Percentiles rank a stretch among this genome's conserved stretches.
Conservation (phyloP, 1,284 basidiomycete species). For the Pseudozyma sp. region DNA sequence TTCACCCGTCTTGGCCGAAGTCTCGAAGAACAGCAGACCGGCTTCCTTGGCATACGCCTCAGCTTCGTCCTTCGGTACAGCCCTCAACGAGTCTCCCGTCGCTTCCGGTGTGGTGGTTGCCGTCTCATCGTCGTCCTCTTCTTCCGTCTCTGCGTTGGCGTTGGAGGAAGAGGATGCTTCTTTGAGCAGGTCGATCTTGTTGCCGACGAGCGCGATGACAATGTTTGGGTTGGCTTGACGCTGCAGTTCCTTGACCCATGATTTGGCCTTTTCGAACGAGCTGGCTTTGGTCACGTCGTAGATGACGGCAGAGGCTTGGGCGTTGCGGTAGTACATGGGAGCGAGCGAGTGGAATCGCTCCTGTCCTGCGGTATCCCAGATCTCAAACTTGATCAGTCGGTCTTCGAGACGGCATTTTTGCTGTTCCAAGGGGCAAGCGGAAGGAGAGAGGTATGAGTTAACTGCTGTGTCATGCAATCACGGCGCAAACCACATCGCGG, state of each 20-base stretch:
- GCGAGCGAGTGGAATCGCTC: conserved; percentile 93
- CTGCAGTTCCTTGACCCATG: conserved; percentile 99
- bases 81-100: conserved; percentile 45
- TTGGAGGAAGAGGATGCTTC: conserved; percentile 70
- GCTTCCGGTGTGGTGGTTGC: conserved; percentile 71
- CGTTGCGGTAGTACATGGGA: conserved; percentile 98
- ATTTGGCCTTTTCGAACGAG: conserved; percentile 98
- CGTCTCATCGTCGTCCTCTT: conserved; percentile 58
- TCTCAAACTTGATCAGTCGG: conserved; percentile 87
- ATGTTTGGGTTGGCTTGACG: conserved; percentile 99
- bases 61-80: conserved; percentile 79
- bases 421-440: conserved; percentile 13
- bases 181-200: conserved; percentile 84
- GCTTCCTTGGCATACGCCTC: conserved; percentile 94
- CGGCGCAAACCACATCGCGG: background rate
- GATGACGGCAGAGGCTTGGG: conserved; percentile 96
- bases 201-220: conserved; percentile 77
- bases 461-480: background rate
- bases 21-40: conserved; percentile 95
- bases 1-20: conserved; percentile 96
- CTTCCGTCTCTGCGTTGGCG: conserved; percentile 26
- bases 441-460: background rate
- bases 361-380: conserved; percentile 95
- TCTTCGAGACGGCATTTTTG: conserved; percentile 76
- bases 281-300: conserved; percentile 92